Conservation (phyloP, 805 yeast genomes). For the Kluyveromyces lactis region DNA sequence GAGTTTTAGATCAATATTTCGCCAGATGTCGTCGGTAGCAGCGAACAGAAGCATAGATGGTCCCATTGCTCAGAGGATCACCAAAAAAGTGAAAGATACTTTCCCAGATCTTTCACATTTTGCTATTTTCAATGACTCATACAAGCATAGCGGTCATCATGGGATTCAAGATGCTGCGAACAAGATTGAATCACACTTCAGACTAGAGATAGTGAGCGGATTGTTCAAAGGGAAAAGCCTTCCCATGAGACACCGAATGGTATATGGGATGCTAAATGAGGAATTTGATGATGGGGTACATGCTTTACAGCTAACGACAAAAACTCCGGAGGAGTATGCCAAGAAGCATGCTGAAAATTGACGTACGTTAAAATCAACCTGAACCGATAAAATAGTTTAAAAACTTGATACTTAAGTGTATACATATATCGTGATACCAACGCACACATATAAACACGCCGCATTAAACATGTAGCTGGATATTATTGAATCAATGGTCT, state of each 20-base stretch:
- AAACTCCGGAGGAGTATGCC: constrained; percentile 54
- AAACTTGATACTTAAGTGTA: no score
- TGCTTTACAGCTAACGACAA: constrained; percentile 79
- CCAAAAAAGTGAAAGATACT: constrained; percentile 32
- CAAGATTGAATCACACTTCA: constrained; percentile 72
- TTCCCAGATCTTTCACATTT: constrained; percentile 36
- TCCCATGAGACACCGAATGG: constrained; percentile 71
- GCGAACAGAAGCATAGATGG: constrained; percentile 16
- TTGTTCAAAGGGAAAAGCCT: constrained; percentile 54
- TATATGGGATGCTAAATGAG: constrained; percentile 60
- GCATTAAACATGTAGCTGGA: no score
- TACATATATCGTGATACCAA: not conserved
- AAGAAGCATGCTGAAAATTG: constrained; percentile 8
- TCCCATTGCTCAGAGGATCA: constrained; percentile 45
- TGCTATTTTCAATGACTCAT: constrained; percentile 69
- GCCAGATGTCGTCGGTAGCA: constrained; percentile 12
- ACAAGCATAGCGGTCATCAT: constrained; percentile 80
- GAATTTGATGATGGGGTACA: constrained; percentile 77
- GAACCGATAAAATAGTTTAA: no score
- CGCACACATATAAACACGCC: not conserved
- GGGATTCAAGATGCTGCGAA: constrained; percentile 70
- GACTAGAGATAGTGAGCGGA: constrained; percentile 64
- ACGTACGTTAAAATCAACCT: no score
- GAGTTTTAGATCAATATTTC: constrained; percentile 1
- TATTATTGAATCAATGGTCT: constrained; percentile 37